Conservation (phyloP, 2,329 filamentous ascomycete genomes). For the Alternaria angustiovoidea region DNA sequence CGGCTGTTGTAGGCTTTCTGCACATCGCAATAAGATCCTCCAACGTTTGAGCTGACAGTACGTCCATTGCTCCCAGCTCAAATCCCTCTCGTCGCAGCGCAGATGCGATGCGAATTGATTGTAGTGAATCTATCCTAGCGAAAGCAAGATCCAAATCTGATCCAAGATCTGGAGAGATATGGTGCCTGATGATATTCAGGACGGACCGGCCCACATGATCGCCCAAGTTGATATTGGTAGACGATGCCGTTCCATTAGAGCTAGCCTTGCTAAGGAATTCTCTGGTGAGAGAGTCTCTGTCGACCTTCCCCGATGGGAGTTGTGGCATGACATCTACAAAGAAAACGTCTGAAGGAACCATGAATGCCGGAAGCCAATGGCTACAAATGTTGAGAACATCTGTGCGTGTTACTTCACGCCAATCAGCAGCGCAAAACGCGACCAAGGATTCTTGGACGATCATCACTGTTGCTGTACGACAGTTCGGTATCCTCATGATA, state of each 20-base stretch:
- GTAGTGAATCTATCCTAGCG: slow-evolving; percentile 72
- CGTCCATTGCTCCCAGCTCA: slow-evolving; percentile 63
- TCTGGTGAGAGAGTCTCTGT: slow-evolving; percentile 69
- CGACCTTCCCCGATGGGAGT: slow-evolving; percentile 83
- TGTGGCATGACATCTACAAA: slow-evolving; percentile 72
- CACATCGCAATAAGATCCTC: slow-evolving; percentile 34
- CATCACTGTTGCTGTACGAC: slow-evolving; percentile 71
- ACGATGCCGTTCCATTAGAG: slow-evolving; percentile 22
- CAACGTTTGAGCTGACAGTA: slow-evolving; percentile 67
- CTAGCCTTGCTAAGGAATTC: slow-evolving; percentile 57
- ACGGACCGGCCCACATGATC: slow-evolving; percentile 42
- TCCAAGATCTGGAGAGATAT: slow-evolving; percentile 52
- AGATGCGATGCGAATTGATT: slow-evolving; percentile 70
- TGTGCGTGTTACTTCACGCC: slow-evolving; percentile 48
- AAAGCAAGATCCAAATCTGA: slow-evolving; percentile 58
- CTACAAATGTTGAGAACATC: slow-evolving; percentile 68
- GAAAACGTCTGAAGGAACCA: slow-evolving; percentile 80
- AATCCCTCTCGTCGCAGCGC: slow-evolving; percentile 66
- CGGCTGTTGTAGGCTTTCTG: slow-evolving; percentile 5
- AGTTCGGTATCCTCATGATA: slow-evolving; percentile 40
- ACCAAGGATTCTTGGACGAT: slow-evolving; percentile 75
- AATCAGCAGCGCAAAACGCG: slow-evolving; percentile 72
- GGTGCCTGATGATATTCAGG: slow-evolving; percentile 51
- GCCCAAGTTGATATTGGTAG: slow-evolving; percentile 13
- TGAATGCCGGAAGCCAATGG: slow-evolving; percentile 80